Base-by-base conservation (phyloP, 2,329 filamentous ascomycete species). In the Boeremia lycopersici region DNA sequence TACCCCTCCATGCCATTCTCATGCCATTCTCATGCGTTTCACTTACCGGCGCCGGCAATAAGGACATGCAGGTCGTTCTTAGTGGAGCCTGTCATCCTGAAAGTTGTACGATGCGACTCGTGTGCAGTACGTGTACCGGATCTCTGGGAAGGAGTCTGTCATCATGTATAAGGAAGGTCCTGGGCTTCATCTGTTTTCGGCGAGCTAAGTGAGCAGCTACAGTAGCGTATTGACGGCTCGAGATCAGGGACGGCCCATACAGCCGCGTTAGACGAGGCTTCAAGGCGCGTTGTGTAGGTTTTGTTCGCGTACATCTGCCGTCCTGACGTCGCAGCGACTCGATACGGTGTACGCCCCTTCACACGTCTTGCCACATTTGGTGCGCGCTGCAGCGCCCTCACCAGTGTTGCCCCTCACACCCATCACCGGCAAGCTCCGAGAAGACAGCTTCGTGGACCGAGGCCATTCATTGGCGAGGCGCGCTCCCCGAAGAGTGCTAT, bases 31-130 rank as follows among this genome's bases (percentile, higher is more conserved):
- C 55, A 42, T 23, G 19, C 19, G 41, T 47, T 13, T 44, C 31
- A 48, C 52, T 52, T n/a, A 56, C 56, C 56, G 33, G 56, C 56
- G 19, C 56, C 56, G 28, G 56, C 56, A 19, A 59, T 59, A 13
- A 59, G 44, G 30, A 59, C 56, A 45, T 59, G 56, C 33, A 56
- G 17, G 39, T 55, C 38, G 9, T 34, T 44, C 6, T 45, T 51
- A n/a, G 45, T 8, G 25, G 35, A 15, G 5, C 35, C 28, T n/a
- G 53, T 48, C 53, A 56, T 56, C 23, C 9, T 52, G 43, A 25
- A 25, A 11, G 34, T 44, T 23, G 45, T 48, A 30, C 19, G 15
- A 42, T 43, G 47, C 5, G 31, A 33, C 34, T 17, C 28, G 40
- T 26, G 36, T 43, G 13, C 19, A 42, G 28, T 13, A 40, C 39